Conservation (phyloP, 768 basidiomycete genomes). For the Pleurotus djamor region DNA sequence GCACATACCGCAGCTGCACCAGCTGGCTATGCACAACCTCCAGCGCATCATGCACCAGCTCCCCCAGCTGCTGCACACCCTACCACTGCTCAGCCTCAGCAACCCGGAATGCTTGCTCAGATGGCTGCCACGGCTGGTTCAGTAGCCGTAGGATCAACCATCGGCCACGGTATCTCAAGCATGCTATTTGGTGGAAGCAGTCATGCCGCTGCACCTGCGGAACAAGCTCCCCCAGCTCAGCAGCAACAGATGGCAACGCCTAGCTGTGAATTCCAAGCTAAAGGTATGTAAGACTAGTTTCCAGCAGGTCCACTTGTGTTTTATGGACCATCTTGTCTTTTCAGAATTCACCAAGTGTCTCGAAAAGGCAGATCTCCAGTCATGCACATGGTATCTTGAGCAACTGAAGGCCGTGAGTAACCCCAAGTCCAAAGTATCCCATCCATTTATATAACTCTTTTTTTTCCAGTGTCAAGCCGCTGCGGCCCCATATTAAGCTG, state of each 20-base stretch:
- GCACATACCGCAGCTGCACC: constrained; percentile 53
- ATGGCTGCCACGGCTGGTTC: constrained; percentile 93
- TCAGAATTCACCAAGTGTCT: constrained; percentile 84
- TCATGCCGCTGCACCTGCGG: constrained; percentile 40
- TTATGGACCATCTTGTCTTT: not conserved
- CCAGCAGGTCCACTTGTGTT: constrained; percentile 1
- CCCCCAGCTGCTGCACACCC: constrained; percentile 43
- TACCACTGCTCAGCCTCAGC: constrained; percentile 40
- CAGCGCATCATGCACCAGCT: constrained; percentile 31
- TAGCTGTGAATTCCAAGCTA: constrained; percentile 78
- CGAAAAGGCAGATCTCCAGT: constrained; percentile 74
- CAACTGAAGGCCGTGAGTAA: constrained; percentile 80
- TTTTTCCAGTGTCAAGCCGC: constrained; percentile 68
- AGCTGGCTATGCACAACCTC: constrained; percentile 38
- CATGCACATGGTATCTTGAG: constrained; percentile 86
- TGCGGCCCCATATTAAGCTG: constrained; percentile 51
- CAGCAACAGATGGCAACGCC: constrained; percentile 46
- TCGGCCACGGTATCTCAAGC: constrained; percentile 86
- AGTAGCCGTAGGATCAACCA: constrained; percentile 83
- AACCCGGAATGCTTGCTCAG: constrained; percentile 75
- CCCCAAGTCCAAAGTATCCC: not conserved
- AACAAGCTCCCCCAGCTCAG: constrained; percentile 49
- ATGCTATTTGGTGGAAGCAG: constrained; percentile 84
- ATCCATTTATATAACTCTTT: constrained; percentile 8
- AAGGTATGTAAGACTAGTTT: constrained; percentile 43